A percentile compares a stretch with the other conserved stretches of the same genome.
Conservation (phyloP, 495 filamentous ascomycete species). For the Xylaria intraflava region DNA sequence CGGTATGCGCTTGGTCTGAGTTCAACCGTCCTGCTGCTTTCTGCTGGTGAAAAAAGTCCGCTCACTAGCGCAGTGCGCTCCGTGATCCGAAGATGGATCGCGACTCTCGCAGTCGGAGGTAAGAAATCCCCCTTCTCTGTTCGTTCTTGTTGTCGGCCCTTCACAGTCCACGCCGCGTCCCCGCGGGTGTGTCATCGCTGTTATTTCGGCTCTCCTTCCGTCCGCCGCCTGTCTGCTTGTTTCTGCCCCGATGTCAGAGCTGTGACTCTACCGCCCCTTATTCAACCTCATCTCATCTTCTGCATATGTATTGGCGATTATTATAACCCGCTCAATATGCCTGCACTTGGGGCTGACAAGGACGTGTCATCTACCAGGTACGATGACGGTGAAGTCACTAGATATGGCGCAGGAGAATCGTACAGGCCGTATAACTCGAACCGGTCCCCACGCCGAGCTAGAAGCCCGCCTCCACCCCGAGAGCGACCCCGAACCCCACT, state of each 20-base stretch:
- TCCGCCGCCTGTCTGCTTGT: too few relatives aligned
- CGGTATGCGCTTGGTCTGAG: too few relatives aligned
- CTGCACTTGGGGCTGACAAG: not conserved
- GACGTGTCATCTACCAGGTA: conserved; percentile 25
- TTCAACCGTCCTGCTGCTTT: too few relatives aligned
- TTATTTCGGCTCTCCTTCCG: not conserved
- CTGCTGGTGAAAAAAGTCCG: too few relatives aligned
- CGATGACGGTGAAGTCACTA: conserved; percentile 50
- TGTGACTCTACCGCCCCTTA: too few relatives aligned
- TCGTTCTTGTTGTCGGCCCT: not conserved
- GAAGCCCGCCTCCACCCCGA: conserved; percentile 36
- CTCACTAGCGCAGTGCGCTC: not conserved
- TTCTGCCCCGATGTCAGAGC: not conserved
- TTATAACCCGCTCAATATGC: not conserved
- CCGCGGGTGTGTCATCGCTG: not conserved
- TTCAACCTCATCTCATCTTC: not conserved
- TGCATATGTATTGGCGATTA: not conserved
- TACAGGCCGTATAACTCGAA: conserved; percentile 47
- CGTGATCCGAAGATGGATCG: conserved; percentile 18
- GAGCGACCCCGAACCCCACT: conserved; percentile 31
- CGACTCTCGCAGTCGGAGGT: conserved; percentile 34
- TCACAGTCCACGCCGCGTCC: not conserved
- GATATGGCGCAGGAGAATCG: conserved; percentile 51
- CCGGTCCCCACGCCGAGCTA: conserved; percentile 37
- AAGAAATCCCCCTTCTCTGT: conserved; percentile 11